Conservation (phyloP, 345 rosid species). For the Raphanus sativus region DNA sequence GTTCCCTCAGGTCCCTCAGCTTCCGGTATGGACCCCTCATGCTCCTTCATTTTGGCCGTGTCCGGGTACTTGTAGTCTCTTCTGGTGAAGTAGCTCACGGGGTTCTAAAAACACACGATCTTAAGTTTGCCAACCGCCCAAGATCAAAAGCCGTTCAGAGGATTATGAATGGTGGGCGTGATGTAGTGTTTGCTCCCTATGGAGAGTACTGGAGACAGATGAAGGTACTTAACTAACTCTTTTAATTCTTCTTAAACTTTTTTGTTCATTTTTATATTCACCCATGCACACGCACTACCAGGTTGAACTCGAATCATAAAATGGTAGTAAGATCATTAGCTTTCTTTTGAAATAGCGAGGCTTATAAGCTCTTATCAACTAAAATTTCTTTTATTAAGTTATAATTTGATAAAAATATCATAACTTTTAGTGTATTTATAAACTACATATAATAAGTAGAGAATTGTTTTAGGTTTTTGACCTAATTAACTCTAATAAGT, state of each 20-base stretch:
- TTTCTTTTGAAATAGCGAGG: background rate
- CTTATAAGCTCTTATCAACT: background rate
- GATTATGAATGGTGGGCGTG: constrained; percentile 44
- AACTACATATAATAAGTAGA: background rate
- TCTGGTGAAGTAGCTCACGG: constrained; percentile 47
- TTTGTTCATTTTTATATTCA: background rate
- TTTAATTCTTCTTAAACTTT: background rate
- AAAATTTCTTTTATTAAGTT: background rate
- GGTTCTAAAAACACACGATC: constrained; percentile 60
- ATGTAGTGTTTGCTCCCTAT: constrained; percentile 47
- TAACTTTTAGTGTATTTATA: background rate
- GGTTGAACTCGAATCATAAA: background rate
- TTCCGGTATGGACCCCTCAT: constrained; percentile 52
- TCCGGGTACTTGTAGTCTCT: constrained; percentile 51
- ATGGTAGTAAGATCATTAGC: background rate
- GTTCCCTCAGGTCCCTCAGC: constrained; percentile 44
- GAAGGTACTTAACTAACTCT: constrained; percentile 26
- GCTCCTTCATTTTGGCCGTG: constrained; percentile 52
- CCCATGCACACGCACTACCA: background rate
- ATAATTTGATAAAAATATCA: background rate
- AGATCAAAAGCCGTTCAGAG: constrained; percentile 8
- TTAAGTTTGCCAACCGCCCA: constrained; percentile 48
- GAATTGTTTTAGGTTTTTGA: too few species aligned
- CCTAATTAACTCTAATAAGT: too few species aligned
- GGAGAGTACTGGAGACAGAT: constrained; percentile 72